These are phyloP conservation scores for Malania oleifera DNA, from an alignment of 164 flowering plant species.

Conservation along the genomic window DNA sequence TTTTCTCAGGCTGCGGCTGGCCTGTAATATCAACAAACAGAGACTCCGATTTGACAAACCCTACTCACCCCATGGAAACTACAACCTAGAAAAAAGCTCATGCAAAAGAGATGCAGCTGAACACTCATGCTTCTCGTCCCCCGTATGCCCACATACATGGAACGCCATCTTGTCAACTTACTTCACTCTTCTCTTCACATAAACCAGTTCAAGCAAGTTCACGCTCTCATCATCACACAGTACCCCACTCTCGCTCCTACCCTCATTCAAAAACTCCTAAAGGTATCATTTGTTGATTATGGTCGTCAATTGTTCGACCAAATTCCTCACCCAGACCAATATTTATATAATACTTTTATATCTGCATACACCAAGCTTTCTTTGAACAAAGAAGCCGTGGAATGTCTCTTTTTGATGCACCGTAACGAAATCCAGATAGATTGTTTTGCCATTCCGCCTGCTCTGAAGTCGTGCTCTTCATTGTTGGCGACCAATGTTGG, in stretches of 20 bases:
- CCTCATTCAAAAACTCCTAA: constrained; percentile 20
- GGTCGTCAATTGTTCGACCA: constrained; percentile 36
- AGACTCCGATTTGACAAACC: no score
- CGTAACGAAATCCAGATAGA: constrained; percentile 5
- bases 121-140: not conserved
- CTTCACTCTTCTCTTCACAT: constrained; percentile 17
- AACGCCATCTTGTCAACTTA: constrained; percentile 17
- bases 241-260: constrained; percentile 15
- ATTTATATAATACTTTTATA: constrained; percentile 21
- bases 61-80: no score
- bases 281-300: constrained; percentile 19
- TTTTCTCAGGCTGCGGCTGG: no score
- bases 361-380: constrained; percentile 22
- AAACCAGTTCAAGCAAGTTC: constrained; percentile 34
- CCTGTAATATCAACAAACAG: no score
- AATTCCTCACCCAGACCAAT: constrained; percentile 33
- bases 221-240: constrained; percentile 25
- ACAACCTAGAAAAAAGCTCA: no score
- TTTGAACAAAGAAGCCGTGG: constrained; percentile 25
- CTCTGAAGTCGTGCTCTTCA: constrained; percentile 31
- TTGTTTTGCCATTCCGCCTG: constrained; percentile 29
- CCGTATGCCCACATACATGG: constrained; percentile 16
- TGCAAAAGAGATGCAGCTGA: not conserved
- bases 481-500: constrained; percentile 24
- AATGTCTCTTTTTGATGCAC: constrained; percentile 27